These are phyloP conservation scores for Ophiocordyceps camponoti-leonardi DNA, from an alignment of 2,329 filamentous ascomycete species.

Conservation along the genomic window DNA sequence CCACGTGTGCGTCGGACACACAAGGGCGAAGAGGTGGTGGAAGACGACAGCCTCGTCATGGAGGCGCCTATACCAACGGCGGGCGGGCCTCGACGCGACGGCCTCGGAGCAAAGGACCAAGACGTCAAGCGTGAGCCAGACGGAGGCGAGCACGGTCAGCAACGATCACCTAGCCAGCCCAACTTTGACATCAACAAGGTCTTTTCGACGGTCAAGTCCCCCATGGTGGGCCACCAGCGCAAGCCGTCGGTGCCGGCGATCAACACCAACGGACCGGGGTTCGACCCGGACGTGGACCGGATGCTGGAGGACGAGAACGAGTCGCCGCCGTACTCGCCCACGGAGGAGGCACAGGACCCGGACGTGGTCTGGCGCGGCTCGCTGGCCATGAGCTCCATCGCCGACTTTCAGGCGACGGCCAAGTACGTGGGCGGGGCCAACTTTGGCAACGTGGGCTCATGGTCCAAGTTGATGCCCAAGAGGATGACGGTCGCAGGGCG, in stretches of 20 bases:
- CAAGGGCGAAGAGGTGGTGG: conserved; percentile 85
- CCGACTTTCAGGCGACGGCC: conserved; percentile 59
- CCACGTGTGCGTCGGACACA: conserved; percentile 78
- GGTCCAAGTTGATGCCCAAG: conserved; percentile 59
- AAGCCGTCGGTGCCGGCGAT: conserved; percentile 29
- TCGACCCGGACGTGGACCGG: conserved; percentile 80
- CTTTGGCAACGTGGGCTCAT: conserved; percentile 44
- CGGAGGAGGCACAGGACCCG: conserved; percentile 50
- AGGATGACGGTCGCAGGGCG: conserved; percentile 58
- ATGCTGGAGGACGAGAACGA: conserved; percentile 68
- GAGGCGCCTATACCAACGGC: conserved; percentile 15
- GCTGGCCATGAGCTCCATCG: conserved; percentile 59
- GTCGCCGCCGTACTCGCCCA: conserved; percentile 70
- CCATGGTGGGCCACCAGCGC: conserved; percentile 31
- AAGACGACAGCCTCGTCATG: conserved; percentile 44
- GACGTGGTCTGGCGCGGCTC: conserved; percentile 64
- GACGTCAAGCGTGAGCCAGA: conserved; percentile 18
- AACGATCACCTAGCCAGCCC: conserved; percentile 33
- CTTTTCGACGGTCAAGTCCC: conserved; percentile 68
- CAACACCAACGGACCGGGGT: conserved; percentile 38
- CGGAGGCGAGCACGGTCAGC: conserved; percentile 11
- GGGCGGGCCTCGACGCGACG: conserved; percentile 6
- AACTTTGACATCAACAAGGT: conserved; percentile 77
- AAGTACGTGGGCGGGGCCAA: conserved; percentile 76
- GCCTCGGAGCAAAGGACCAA: neutral